Conservation (phyloP, 2,329 filamentous ascomycete species). For the Parastagonospora nodorum region DNA sequence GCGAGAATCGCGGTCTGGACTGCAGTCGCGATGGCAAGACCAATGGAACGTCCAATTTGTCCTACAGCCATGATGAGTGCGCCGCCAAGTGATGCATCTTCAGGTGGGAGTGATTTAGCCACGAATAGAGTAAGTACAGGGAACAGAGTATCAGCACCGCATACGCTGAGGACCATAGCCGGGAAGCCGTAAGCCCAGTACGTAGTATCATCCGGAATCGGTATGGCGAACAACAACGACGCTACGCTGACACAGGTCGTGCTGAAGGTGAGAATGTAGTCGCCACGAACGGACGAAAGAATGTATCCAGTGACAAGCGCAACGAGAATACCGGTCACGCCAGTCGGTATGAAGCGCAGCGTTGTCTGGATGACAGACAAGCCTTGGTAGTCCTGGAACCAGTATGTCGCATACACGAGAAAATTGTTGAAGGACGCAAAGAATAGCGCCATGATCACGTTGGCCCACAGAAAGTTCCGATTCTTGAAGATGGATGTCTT, state of each 20-base stretch:
- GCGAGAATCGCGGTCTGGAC: constrained; percentile 63
- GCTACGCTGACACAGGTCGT: constrained; percentile 61
- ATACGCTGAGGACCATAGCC: constrained; percentile 68
- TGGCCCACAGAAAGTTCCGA: constrained; percentile 64
- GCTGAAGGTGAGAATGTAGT: constrained; percentile 63
- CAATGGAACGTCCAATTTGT: constrained; percentile 69
- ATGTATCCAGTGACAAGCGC: constrained; percentile 55
- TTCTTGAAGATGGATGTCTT: constrained; percentile 69
- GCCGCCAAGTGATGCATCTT: constrained; percentile 71
- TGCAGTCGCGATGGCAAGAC: constrained; percentile 67
- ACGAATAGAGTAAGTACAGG: constrained; percentile 70
- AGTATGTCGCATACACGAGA: constrained; percentile 70
- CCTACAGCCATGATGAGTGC: constrained; percentile 70
- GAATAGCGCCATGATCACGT: constrained; percentile 69
- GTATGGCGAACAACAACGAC: constrained; percentile 66
- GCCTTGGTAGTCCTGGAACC: constrained; percentile 70
- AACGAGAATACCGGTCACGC: constrained; percentile 63
- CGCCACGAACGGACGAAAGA: constrained; percentile 59
- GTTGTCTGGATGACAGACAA: constrained; percentile 68
- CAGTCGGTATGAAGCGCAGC: constrained; percentile 70
- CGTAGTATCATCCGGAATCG: constrained; percentile 63
- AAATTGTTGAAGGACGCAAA: constrained; percentile 72
- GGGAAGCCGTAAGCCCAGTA: constrained; percentile 72
- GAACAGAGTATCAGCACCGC: constrained; percentile 70
- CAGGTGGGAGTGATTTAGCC: constrained; percentile 63